Percentiles rank a stretch among this genome's conserved stretches.
These are phyloP conservation scores for Magnolia sinica DNA, from an alignment of 164 flowering plant genomes.

Conservation along the genomic window DNA sequence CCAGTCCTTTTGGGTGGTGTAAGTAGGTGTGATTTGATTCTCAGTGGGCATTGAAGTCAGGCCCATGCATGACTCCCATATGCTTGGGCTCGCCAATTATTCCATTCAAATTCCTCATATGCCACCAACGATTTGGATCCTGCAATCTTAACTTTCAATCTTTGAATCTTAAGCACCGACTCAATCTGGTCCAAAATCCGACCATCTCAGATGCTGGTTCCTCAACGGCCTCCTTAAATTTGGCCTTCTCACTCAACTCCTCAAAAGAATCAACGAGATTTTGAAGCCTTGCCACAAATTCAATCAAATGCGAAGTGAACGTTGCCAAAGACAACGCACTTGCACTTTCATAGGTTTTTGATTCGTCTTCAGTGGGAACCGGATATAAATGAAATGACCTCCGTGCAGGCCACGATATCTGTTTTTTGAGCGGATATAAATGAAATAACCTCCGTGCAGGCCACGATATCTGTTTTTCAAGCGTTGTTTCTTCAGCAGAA, in stretches of 20 bases:
- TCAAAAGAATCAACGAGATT: constrained; percentile 69
- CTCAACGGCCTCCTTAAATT: constrained; percentile 58
- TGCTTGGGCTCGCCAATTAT: neutral
- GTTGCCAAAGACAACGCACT: constrained; percentile 80
- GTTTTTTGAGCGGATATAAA: constrained; percentile 24
- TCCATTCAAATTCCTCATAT: neutral
- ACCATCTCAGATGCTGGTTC: constrained; percentile 16
- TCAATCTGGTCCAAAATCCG: constrained; percentile 47
- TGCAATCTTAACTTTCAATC: neutral
- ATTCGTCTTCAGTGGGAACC: constrained; percentile 38
- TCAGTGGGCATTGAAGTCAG: neutral
- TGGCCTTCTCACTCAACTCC: constrained; percentile 69
- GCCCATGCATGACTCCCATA: neutral
- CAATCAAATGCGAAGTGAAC: constrained; percentile 77
- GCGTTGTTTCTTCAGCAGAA: constrained; percentile 39
- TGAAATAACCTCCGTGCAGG: constrained; percentile 44
- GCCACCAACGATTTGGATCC: neutral
- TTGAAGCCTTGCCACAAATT: constrained; percentile 95
- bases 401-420: constrained; percentile 57
- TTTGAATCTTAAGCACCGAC: constrained; percentile 13
- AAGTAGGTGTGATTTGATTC: neutral
- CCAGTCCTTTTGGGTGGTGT: neutral
- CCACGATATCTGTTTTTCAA: constrained; percentile 48
- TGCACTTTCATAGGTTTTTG: constrained; percentile 78
- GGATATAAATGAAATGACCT: constrained; percentile 31